phyloP scores from a whole-genome alignment of 306 rosid species.

The Vigna hirtella region DNA sequence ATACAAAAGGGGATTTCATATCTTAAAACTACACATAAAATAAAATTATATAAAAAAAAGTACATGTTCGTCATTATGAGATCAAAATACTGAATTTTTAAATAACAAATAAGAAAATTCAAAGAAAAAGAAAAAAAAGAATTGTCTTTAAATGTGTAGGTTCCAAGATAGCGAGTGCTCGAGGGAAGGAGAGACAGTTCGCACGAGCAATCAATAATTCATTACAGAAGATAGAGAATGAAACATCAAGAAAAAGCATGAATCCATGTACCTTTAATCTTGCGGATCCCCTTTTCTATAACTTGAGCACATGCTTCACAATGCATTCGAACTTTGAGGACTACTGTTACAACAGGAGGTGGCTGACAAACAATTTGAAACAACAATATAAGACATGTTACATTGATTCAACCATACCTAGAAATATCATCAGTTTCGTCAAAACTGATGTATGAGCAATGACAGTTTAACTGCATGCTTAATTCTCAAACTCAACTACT shows the following conservation, averaged over 20 bases:
- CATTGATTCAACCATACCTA: background rate
- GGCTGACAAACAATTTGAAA: slow-evolving; percentile 53
- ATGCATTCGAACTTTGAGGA: slow-evolving; percentile 78
- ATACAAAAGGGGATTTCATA: too few species aligned
- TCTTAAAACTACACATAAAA: too few species aligned
- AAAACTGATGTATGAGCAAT: background rate
- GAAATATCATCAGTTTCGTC: background rate
- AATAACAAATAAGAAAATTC: too few species aligned
- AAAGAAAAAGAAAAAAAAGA: background rate
- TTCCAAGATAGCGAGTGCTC: slow-evolving; percentile 2
- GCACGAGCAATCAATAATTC: slow-evolving; percentile 20
- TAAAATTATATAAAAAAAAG: too few species aligned
- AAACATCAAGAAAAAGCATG: background rate
- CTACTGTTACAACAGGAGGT: slow-evolving; percentile 69
- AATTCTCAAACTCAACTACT: background rate
- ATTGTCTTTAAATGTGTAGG: background rate
- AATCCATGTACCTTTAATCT: slow-evolving; percentile 73
- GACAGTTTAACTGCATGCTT: background rate
- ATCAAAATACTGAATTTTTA: too few species aligned
- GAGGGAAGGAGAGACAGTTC: slow-evolving; percentile 21
- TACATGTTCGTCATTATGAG: background rate
- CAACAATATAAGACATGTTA: background rate
- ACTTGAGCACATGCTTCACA: slow-evolving; percentile 94
- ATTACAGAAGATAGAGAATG: slow-evolving; percentile 1
- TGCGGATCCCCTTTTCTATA: slow-evolving; percentile 73